Evolutionary conservation across 306 rosid species (phyloP).

Genomic region (Alnus rubra): DNA sequence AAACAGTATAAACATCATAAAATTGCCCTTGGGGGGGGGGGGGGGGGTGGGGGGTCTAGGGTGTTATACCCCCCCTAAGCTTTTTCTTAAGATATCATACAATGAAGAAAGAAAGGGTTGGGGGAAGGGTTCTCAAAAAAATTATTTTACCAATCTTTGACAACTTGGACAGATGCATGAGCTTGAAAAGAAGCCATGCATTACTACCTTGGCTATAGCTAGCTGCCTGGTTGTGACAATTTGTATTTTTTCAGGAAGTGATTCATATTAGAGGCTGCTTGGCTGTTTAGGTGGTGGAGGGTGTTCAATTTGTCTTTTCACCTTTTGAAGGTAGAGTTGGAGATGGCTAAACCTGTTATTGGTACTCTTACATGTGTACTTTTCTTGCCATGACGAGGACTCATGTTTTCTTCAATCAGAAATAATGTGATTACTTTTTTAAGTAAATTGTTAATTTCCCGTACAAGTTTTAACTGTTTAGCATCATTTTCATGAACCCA

Average conservation of each 20-base stretch:
- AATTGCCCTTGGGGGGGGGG: no score
- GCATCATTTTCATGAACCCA: background rate
- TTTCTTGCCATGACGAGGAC: background rate
- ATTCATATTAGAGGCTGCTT: background rate
- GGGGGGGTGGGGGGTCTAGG: no score
- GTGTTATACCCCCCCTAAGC: no score
- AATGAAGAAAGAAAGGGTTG: no score
- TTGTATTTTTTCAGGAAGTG: background rate
- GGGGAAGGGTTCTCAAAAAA: background rate
- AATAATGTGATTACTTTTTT: background rate
- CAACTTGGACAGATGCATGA: background rate
- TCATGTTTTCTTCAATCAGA: background rate
- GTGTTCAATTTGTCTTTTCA: background rate
- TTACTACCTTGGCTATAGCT: background rate
- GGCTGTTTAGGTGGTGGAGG: background rate
- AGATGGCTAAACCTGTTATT: background rate
- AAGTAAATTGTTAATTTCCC: background rate
- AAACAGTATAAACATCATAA: no score
- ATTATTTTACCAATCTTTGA: background rate
- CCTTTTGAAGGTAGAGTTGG: background rate
- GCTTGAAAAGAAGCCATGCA: background rate
- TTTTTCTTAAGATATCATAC: no score
- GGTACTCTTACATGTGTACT: background rate
- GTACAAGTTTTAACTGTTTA: background rate
- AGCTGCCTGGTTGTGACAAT: background rate